Base-by-base conservation (phyloP, 2,329 filamentous ascomycete genomes). In the Sporothrix protearum region DNA sequence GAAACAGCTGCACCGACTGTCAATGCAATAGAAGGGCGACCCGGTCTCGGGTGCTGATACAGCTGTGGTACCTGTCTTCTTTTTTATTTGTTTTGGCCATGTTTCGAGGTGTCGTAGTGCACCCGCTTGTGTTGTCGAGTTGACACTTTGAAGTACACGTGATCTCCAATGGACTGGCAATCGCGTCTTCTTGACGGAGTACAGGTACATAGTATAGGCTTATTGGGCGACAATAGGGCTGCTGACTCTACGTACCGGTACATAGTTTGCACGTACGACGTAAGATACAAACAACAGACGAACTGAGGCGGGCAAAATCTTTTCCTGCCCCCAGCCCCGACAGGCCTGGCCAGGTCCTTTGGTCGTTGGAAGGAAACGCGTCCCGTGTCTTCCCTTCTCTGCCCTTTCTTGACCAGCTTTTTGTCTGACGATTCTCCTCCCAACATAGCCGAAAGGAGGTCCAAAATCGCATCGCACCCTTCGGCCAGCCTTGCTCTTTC, bases 1-100 rank as follows among this genome's bases (percentile, higher is more conserved):
- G 59, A 71, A 71, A 45, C 70, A 70, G 70, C 71, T 63, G 63
- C 59, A 70, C 30, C 10, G 69, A 36, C 36, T 57, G 19, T 19
- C 45, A 51, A 39, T 53, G 57, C 57, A 70, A 63, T 47, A 28
- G 10, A 63, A 51, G 51, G 45, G 49, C 47, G 66, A 55, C 36
- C 47, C 36, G 67, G 14, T 63, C 22, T 63, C 16, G 36, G 53
- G 30, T 33, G 36, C 49, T 57, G 39, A 30, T 12, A 33, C 45
- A 66, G 25, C 63, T 49, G 42, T 49, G 49, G 49, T 47, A 66
- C 28, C 7, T 33, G 42, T 30, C 39, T 49, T 8, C 16, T 63
- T 36, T 45, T 42, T 63, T 7, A 45, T 39, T 63, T 7, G 28
- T 39, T 28, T 42, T 53, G 49, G 7, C 49, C 12, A 25, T 53